These are phyloP conservation scores for Leccinum boreale DNA, from an alignment of 768 basidiomycete species.

Conservation along the genomic window DNA sequence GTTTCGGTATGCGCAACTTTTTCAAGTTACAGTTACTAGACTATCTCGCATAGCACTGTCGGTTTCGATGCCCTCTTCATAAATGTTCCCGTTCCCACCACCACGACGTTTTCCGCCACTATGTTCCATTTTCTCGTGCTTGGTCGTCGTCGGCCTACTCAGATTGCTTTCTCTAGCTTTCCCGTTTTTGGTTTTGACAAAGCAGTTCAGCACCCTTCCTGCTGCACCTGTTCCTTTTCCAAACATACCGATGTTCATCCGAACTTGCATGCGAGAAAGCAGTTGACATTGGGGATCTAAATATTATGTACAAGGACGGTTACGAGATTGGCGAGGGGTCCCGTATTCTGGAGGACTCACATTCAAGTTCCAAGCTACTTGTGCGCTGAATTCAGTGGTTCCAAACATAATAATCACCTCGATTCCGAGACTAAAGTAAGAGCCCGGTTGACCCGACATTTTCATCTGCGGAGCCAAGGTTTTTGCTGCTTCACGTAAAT, in stretches of 20 bases:
- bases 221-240: too few relatives aligned
- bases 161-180: background rate
- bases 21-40: too few relatives aligned
- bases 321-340: too few relatives aligned
- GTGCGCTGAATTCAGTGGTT: constrained; percentile 25
- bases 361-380: constrained; percentile 11
- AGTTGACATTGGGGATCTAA: too few relatives aligned
- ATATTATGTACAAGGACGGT: too few relatives aligned
- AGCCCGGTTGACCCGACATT: background rate
- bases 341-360: background rate
- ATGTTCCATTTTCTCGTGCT: background rate
- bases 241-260: too few relatives aligned
- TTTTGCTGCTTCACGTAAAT: constrained; percentile 5
- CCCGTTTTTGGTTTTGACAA: background rate
- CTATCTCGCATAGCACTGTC: too few relatives aligned
- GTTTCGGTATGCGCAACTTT: background rate
- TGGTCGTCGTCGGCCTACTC: background rate
- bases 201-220: background rate
- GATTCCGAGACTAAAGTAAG: constrained; percentile 4
- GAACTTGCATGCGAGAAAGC: too few relatives aligned
- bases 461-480: background rate
- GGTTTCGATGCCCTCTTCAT: background rate
- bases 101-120: too few relatives aligned
- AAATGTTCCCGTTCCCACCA: background rate
- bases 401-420: constrained; percentile 20